phyloP scores from a whole-genome alignment of 345 rosid species.

The Hibiscus tridactylites region DNA sequence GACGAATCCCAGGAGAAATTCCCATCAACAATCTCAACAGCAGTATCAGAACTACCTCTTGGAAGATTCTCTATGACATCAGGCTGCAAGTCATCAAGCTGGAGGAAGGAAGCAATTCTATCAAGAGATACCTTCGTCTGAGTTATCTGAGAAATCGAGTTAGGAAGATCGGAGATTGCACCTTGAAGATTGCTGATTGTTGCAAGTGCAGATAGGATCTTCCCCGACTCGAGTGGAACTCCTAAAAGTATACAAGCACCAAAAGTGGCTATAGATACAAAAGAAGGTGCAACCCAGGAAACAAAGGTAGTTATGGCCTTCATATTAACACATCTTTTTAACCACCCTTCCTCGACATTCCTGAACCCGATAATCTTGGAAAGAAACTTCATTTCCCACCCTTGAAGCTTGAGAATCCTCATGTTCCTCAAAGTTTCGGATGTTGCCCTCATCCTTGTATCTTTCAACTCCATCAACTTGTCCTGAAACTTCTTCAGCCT shows the following conservation, averaged over 20 bases:
- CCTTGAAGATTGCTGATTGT: constrained; percentile 39
- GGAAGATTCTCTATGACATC: constrained; percentile 22
- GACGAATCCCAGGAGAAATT: constrained; percentile 52
- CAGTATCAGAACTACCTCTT: constrained; percentile 21
- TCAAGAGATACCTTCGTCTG: constrained; percentile 57
- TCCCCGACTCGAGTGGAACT: constrained; percentile 46
- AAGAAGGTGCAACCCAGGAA: constrained; percentile 46
- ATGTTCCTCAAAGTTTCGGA: constrained; percentile 58
- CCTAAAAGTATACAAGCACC: constrained; percentile 38
- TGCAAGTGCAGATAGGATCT: constrained; percentile 56
- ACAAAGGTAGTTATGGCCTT: constrained; percentile 19
- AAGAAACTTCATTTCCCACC: constrained; percentile 67
- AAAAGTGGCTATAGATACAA: constrained; percentile 41
- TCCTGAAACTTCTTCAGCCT: constrained; percentile 41
- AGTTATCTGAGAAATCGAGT: constrained; percentile 37
- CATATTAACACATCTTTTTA: constrained; percentile 30
- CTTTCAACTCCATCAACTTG: constrained; percentile 50
- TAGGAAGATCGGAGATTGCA: constrained; percentile 47
- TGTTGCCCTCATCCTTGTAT: constrained; percentile 47
- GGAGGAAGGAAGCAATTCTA: constrained; percentile 48
- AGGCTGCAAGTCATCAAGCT: constrained; percentile 26
- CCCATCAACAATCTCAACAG: constrained; percentile 34
- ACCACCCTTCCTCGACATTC: constrained; percentile 40
- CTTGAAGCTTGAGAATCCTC: constrained; percentile 72
- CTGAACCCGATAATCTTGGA: constrained; percentile 30